These are phyloP conservation scores for Pseudogymnoascus sp. DNA, from an alignment of 2,329 filamentous ascomycete genomes.

Conservation along the genomic window DNA sequence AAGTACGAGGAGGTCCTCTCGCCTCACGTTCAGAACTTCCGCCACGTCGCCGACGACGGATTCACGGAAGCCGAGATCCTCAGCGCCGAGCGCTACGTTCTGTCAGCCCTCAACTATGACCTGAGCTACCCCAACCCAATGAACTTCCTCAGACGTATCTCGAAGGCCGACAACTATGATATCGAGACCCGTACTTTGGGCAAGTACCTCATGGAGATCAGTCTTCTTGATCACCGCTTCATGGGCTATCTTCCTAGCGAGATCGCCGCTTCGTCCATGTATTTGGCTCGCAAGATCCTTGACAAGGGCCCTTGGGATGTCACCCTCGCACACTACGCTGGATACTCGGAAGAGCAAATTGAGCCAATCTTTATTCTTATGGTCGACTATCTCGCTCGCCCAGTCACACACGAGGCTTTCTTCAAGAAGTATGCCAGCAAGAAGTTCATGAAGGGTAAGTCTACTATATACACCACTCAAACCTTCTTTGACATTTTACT, in stretches of 20 bases:
- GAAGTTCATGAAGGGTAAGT: conserved; percentile 94
- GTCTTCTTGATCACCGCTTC: conserved; percentile 89
- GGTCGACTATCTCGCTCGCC: conserved; percentile 90
- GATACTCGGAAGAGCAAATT: conserved; percentile 89
- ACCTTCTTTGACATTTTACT: conserved; percentile 19
- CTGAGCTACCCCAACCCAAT: conserved; percentile 98
- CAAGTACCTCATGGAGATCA: conserved; percentile 97
- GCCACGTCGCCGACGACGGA: conserved; percentile 91
- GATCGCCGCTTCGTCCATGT: conserved; percentile 89
- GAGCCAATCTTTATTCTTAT: conserved; percentile 87
- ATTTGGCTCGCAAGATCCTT: conserved; percentile 81
- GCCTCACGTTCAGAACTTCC: conserved; percentile 93
- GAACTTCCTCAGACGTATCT: conserved; percentile 98
- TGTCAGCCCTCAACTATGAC: conserved; percentile 88
- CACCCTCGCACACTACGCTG: conserved; percentile 82
- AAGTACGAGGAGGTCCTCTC: conserved; percentile 99
- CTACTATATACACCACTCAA: neutral
- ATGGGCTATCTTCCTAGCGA: conserved; percentile 84
- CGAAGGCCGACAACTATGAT: conserved; percentile 98
- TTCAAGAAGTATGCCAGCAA: conserved; percentile 99
- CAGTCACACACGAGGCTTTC: conserved; percentile 90
- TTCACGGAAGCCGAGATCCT: conserved; percentile 94
- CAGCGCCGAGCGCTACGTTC: conserved; percentile 91
- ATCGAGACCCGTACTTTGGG: conserved; percentile 94
- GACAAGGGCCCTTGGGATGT: conserved; percentile 88